Base-by-base conservation (phyloP, 1,284 basidiomycete species). In the Lentinula novae-zelandiae region DNA sequence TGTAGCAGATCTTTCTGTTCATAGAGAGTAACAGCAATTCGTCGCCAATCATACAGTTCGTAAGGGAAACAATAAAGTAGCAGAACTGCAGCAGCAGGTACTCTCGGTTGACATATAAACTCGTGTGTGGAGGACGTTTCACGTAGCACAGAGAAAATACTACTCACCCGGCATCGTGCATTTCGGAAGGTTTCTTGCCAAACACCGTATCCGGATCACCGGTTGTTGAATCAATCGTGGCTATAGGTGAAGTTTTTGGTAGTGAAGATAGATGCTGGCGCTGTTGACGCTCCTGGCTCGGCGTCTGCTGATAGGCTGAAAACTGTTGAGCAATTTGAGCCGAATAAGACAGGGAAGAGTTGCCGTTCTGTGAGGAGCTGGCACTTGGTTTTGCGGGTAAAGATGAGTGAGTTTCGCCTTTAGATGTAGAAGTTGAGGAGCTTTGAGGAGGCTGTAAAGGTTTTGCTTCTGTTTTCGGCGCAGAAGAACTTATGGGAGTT, bases 151-250 rank as follows among this genome's bases (percentile, higher is more conserved):
- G 65, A 61, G 60, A 64, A 69, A 63, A 66, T 64, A 69, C 70
- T 27, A 83, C 92, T 91, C 84, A 94, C 93, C 93, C 93, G 85
- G 92, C 90, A 72, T 95, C 93, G 67, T 92, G 92, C 92, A 93
- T 93, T 72, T 95, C 93, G 58, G 89, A 90, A 2, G 92, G 92
- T 67, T 89, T 82, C 64, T 86, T 82, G 38, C 78, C 78, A 66
- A 78, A 79, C 1, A 78, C 71, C 53, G 77, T 75, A 44, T 78
- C 79, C 55, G 71, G 63, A 17, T 69, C 66, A 15, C 49, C 46
- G 15, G 53, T 46, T 20, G 63, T 59, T 72, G 75, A 1, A 68
- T 71, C 58, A 67, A 73, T 1, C 68, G 67, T 27, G 61, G 69
- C 39, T 66, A 61, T 58, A 12, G 58, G 51, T 27, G 57, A 60